Evolutionary conservation across 2,329 filamentous ascomycete genomes (phyloP), one percentile per base, ranked within the genome.

Genomic region (Fusarium euwallaceae): DNA sequence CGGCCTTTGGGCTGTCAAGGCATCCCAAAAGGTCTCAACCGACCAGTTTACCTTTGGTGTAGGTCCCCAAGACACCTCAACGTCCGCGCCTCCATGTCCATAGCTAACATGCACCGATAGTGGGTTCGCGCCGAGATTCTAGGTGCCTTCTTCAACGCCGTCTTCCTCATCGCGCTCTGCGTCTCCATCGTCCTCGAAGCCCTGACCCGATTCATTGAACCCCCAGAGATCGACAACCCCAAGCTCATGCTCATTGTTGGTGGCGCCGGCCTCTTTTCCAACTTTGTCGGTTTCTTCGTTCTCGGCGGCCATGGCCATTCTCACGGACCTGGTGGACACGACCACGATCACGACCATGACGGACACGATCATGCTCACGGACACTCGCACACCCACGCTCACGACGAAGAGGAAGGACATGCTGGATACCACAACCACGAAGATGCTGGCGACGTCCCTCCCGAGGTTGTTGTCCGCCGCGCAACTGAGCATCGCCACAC

Each of bases 121-220:
- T 99, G 95, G 94, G 93, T 98, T 87, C 94, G 97, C 77, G 97
- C 97, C 39, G 97, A 99, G 87, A 98, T 97, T 12, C 89, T 99
- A 7, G 97, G 97, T 80, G 97, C 97, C 58, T 92, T 98, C 78
- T 94, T 98, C 85, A 99, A 99, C 80, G 97, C 97, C 76, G 96
- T 98, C 55, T 99, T 99, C 86, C 88, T 99, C 53, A 97, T 99
- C 80, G 97, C 97, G 9, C 90, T 99, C 10, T 99, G 97, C 85
- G 88, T 99, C 66, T 97, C 96, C 61, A 99, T 99, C 83, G 94
- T 98, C 80, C 92, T 99, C 78, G 97, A 99, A 84, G 97, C 97
- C 17, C 90, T 98, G 70, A 95, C 95, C 79, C 93, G 97, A 80
- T 93, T 99, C 77, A 89, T 98, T 80, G 95, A 98, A 79, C 95